A percentile compares a stretch with the other conserved stretches of the same genome.
Conservation (phyloP, 805 yeast genomes). For the Starmerella apis region DNA sequence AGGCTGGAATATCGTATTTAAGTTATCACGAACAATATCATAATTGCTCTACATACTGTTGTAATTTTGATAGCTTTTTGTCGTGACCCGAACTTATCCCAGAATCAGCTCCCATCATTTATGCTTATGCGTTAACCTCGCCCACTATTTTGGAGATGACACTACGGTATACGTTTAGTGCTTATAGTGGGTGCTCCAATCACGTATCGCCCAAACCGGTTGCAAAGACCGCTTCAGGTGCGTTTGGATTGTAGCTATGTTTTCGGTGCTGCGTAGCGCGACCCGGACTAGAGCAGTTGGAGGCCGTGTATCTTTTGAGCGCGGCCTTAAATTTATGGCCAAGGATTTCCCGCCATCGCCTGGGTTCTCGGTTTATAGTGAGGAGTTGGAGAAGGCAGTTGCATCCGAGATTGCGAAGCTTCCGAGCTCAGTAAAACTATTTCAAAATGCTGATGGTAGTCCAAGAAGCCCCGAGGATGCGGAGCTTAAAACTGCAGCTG, state of each 20-base stretch:
- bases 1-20: too few relatives aligned
- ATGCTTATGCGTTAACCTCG: neutral
- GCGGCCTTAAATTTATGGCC: slow-evolving; percentile 26
- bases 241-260: slow-evolving; percentile 1
- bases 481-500: slow-evolving; percentile 63
- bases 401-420: slow-evolving; percentile 44
- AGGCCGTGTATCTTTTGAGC: slow-evolving; percentile 4
- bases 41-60: too few relatives aligned
- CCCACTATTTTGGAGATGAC: neutral
- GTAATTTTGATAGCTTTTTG: too few relatives aligned
- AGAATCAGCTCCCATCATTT: too few relatives aligned
- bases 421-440: slow-evolving; percentile 55
- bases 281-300: slow-evolving; percentile 3
- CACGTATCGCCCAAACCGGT: slow-evolving; percentile 5
- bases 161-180: neutral
- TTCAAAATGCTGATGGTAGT: slow-evolving; percentile 66
- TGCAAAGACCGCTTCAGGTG: slow-evolving; percentile 4
- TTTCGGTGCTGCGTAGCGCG: slow-evolving; percentile 12
- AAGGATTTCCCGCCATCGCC: slow-evolving; percentile 29
- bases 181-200: slow-evolving; percentile 3
- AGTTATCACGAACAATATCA: too few relatives aligned
- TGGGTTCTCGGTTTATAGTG: slow-evolving; percentile 39
- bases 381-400: slow-evolving; percentile 37
- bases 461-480: slow-evolving; percentile 57
- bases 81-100: too few relatives aligned